A percentile compares a stretch with the other conserved stretches of the same genome.
phyloP scores from a whole-genome alignment of 164 flowering plant species.

The Chimonanthus praecox region DNA sequence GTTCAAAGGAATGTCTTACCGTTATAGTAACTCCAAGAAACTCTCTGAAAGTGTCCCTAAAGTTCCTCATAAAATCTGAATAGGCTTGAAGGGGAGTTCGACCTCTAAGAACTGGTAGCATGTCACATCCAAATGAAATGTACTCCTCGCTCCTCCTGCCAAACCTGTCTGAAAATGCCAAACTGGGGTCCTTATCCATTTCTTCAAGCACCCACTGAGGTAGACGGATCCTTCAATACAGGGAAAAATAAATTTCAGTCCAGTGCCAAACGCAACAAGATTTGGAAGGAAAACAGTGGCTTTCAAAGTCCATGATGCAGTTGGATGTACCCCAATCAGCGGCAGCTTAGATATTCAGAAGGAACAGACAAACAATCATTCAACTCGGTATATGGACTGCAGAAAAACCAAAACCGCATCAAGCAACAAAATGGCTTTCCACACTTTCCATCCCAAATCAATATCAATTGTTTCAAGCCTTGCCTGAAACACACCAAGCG shows the following conservation, averaged over 20 bases:
- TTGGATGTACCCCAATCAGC: no score
- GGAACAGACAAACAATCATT: no score
- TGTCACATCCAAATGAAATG: conserved; percentile 66
- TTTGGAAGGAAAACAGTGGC: background rate
- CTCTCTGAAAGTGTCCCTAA: conserved; percentile 46
- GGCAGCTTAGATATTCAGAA: no score
- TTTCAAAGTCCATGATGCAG: no score
- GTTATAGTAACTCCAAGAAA: conserved; percentile 48
- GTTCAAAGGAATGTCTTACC: conserved; percentile 22
- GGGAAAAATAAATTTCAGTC: background rate
- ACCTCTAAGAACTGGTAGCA: conserved; percentile 55
- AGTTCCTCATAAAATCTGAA: conserved; percentile 63
- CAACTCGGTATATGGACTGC: no score
- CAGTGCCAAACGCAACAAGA: background rate
- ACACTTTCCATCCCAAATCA: no score
- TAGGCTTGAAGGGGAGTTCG: conserved; percentile 68
- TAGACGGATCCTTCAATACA: conserved; percentile 53
- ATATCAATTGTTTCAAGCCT: no score
- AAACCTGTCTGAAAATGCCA: conserved; percentile 52
- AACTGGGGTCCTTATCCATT: conserved; percentile 49
- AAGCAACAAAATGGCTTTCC: no score
- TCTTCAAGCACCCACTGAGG: conserved; percentile 65
- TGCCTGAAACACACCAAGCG: no score
- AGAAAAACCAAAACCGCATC: no score
- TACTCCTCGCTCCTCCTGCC: conserved; percentile 60